phyloP scores from a whole-genome alignment of 345 rosid species.

The Camelina hispida region DNA sequence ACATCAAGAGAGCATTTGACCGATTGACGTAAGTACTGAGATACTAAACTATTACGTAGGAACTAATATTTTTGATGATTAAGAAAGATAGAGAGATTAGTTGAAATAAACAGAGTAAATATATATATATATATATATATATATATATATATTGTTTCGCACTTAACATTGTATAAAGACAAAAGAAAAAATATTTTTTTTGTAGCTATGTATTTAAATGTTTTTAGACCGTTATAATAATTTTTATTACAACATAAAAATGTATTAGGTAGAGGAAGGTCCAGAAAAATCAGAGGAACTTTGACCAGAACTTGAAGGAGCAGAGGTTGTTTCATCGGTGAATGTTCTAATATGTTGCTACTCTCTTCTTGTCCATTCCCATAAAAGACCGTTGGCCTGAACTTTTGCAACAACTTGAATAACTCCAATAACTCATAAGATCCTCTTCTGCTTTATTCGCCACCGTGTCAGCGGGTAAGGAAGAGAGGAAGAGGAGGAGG shows the following conservation, averaged over 20 bases:
- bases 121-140: no score
- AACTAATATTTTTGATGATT: not conserved
- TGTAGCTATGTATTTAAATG: not conserved
- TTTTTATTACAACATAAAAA: not conserved
- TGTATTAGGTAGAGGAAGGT: conserved; percentile 13
- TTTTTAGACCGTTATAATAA: not conserved
- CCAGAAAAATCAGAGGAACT: not conserved
- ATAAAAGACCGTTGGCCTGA: conserved; percentile 26
- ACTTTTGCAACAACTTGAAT: conserved; percentile 56
- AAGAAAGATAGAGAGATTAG: no score
- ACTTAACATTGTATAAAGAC: not conserved
- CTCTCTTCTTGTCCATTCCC: conserved; percentile 18
- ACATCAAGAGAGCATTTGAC: no score
- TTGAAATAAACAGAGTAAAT: not conserved
- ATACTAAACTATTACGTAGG: not conserved
- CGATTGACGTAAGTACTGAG: not conserved
- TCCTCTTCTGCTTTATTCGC: conserved; percentile 21
- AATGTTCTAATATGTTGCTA: conserved; percentile 10
- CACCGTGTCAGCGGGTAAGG: conserved; percentile 20
- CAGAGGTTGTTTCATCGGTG: not conserved
- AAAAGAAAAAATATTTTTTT: no score
- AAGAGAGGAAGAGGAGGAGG: conserved; percentile 6
- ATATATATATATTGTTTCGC: no score
- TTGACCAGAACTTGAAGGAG: conserved; percentile 25
- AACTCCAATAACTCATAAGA: conserved; percentile 52